Conservation (phyloP, 768 basidiomycete genomes). For the Leccinum disarticulatum region DNA sequence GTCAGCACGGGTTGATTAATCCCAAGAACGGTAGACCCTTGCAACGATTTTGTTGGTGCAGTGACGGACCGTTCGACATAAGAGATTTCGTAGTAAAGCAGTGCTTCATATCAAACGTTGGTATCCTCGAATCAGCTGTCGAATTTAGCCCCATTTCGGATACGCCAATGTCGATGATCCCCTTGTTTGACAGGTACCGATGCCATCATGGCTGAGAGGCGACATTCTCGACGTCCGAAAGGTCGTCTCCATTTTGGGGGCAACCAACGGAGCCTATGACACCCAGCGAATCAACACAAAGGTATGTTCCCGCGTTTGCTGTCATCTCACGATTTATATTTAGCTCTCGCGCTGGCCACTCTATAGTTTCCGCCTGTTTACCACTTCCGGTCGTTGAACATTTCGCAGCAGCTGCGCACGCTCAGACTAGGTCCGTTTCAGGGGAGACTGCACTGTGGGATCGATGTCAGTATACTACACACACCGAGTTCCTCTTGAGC, state of each 20-base stretch:
- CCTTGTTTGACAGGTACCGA: conserved; percentile 45
- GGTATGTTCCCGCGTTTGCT: conserved; percentile 13
- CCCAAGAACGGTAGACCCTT: conserved; percentile 52
- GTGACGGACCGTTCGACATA: conserved; percentile 81
- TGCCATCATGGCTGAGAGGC: conserved; percentile 73
- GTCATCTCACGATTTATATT: not conserved
- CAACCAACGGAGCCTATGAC: conserved; percentile 10
- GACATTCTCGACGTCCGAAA: conserved; percentile 76
- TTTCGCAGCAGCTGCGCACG: conserved; percentile 71
- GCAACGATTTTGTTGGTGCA: conserved; percentile 76
- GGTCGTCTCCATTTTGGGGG: conserved; percentile 48
- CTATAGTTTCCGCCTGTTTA: conserved; percentile 17
- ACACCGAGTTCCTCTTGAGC: not conserved
- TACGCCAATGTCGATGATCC: conserved; percentile 6
- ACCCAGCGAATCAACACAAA: conserved; percentile 9
- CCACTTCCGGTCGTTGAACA: conserved; percentile 49
- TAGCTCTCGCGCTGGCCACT: not conserved
- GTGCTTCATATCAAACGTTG: conserved; percentile 80
- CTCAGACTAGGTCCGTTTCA: conserved; percentile 74
- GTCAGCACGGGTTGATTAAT: conserved; percentile 69
- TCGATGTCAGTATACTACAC: conserved; percentile 70
- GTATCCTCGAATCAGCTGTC: conserved; percentile 20
- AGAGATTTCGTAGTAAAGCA: conserved; percentile 88
- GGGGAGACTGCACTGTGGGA: conserved; percentile 85
- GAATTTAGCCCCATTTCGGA: conserved; percentile 8